These are phyloP conservation scores for Stipa capillata DNA, from an alignment of 176 grass and related monocot genomes.

Conservation along the genomic window DNA sequence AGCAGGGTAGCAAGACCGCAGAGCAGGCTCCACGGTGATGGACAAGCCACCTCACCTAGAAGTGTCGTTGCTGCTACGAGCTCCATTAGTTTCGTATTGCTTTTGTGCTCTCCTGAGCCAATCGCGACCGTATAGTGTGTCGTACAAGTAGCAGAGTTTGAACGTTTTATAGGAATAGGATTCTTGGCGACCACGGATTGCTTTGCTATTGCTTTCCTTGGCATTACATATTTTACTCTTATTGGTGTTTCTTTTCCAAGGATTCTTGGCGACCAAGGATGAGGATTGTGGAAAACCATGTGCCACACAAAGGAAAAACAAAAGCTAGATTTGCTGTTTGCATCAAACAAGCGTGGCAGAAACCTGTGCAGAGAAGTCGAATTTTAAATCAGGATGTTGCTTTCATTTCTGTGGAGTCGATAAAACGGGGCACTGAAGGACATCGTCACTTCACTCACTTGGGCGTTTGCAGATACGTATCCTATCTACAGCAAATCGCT, in stretches of 20 bases:
- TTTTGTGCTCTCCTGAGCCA: neutral
- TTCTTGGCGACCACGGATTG: neutral
- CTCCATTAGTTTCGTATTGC: neutral
- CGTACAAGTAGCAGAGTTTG: neutral
- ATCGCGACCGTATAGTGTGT: neutral
- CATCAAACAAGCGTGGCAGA: neutral
- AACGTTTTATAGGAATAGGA: neutral
- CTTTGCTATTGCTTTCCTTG: neutral
- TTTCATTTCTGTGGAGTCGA: neutral
- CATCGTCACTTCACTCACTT: neutral
- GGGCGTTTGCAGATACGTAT: neutral
- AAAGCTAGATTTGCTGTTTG: neutral
- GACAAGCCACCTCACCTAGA: neutral
- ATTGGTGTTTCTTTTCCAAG: neutral
- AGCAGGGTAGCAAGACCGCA: slow-evolving; percentile 7
- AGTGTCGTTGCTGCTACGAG: neutral
- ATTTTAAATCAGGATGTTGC: neutral
- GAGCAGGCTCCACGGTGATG: slow-evolving; percentile 4
- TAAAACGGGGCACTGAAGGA: neutral
- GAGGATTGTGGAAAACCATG: neutral
- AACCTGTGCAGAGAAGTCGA: neutral
- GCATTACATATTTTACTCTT: neutral
- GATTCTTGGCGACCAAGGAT: neutral
- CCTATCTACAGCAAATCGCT: too few species aligned
- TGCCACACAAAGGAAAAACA: neutral